A percentile compares a stretch with the other conserved stretches of the same genome.
phyloP scores from a whole-genome alignment of 306 rosid genomes.

The Cucumis cinereus region DNA sequence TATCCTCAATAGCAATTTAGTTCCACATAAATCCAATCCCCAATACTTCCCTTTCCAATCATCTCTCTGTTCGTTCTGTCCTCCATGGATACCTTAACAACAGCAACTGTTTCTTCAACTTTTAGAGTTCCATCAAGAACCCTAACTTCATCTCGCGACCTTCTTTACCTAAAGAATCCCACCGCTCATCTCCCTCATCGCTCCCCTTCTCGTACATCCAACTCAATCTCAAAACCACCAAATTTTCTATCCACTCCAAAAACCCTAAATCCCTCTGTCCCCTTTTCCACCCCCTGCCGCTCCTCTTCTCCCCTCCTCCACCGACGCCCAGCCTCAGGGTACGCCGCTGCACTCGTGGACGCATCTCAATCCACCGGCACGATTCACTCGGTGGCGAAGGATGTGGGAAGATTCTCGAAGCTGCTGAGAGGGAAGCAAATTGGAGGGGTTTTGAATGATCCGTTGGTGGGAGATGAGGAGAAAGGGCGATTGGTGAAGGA shows the following conservation, averaged over 20 bases:
- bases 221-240: conserved; percentile 19
- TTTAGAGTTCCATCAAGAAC: conserved; percentile 25
- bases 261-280: conserved; percentile 12
- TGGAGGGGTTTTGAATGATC: conserved; percentile 6
- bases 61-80: neutral
- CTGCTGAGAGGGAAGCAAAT: conserved; percentile 21
- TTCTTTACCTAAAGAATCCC: conserved; percentile 21
- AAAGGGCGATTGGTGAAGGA: conserved; percentile 24
- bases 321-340: conserved; percentile 46
- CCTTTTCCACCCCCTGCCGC: conserved; percentile 5
- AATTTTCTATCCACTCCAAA: conserved; percentile 18
- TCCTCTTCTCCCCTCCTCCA: conserved; percentile 21
- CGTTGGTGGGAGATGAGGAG: conserved; percentile 16
- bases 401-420: conserved; percentile 36
- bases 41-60: neutral
- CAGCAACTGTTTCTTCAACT: conserved; percentile 54
- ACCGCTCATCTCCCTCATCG: conserved; percentile 19
- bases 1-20: neutral
- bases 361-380: conserved; percentile 38
- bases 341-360: conserved; percentile 64
- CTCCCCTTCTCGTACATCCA: conserved; percentile 22
- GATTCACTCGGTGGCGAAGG: conserved; percentile 40
- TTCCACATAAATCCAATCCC: neutral
- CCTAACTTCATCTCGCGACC: conserved; percentile 31
- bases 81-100: conserved; percentile 62